Evolutionary conservation across 2,329 filamentous ascomycete genomes (phyloP).

Genomic region (Aphanoascus verrucosus): DNA sequence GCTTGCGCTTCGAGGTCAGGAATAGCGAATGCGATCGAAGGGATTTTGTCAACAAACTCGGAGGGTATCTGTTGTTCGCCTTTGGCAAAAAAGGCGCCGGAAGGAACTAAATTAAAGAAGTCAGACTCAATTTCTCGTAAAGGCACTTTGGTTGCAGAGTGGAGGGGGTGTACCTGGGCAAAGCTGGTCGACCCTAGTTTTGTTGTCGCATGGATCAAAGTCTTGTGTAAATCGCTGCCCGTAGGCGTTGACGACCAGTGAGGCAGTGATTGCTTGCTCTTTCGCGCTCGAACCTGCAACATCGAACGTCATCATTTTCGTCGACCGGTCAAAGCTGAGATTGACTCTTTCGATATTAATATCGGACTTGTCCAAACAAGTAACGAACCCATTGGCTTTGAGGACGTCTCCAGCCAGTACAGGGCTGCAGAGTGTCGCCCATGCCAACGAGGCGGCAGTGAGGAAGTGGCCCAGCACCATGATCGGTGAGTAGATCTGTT

Average conservation of each 20-base stretch:
- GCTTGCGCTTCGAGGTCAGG: slow-evolving; percentile 84
- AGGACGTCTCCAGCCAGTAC: slow-evolving; percentile 50
- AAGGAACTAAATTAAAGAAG: slow-evolving; percentile 52
- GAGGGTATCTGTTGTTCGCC: slow-evolving; percentile 63
- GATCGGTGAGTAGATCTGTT: background rate
- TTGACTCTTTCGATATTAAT: slow-evolving; percentile 65
- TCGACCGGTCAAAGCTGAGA: slow-evolving; percentile 66
- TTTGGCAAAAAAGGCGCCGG: slow-evolving; percentile 59
- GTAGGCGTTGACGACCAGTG: slow-evolving; percentile 69
- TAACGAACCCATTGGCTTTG: slow-evolving; percentile 67
- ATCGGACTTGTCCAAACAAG: slow-evolving; percentile 49
- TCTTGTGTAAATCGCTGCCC: slow-evolving; percentile 64
- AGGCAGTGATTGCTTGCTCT: slow-evolving; percentile 69
- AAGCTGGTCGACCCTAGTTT: slow-evolving; percentile 58
- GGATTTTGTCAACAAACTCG: slow-evolving; percentile 63
- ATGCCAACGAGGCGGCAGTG: background rate
- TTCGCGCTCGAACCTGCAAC: slow-evolving; percentile 64
- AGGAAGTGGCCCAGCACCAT: slow-evolving; percentile 7
- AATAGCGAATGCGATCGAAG: slow-evolving; percentile 76
- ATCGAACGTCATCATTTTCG: slow-evolving; percentile 67
- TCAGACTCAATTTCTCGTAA: background rate
- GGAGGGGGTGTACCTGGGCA: slow-evolving; percentile 58
- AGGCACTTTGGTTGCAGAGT: background rate
- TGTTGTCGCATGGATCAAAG: slow-evolving; percentile 70
- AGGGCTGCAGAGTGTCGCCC: background rate